Conservation (phyloP, 257 asterid species). For the Gentiana straminea region DNA sequence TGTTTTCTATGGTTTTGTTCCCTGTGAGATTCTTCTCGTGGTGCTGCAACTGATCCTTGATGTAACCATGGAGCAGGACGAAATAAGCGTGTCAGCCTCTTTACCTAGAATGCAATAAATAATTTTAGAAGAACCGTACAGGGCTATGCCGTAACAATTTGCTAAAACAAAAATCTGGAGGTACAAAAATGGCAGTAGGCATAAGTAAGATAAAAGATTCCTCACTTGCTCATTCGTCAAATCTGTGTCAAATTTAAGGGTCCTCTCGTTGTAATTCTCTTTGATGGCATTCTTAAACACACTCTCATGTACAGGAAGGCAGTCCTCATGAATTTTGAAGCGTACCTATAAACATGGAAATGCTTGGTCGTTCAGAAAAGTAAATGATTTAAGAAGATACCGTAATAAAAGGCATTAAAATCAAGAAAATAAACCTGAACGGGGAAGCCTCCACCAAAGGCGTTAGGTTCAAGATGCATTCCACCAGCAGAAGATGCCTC, state of each 20-base stretch:
- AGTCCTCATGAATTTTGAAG: slow-evolving; percentile 45
- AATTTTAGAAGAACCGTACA: slow-evolving; percentile 5
- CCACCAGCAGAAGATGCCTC: slow-evolving; percentile 89
- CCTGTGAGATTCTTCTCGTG: slow-evolving; percentile 16
- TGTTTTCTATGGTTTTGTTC: slow-evolving; percentile 17
- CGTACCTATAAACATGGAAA: slow-evolving; percentile 36
- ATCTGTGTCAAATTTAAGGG: slow-evolving; percentile 65
- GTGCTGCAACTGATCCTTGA: background rate
- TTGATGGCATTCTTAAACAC: slow-evolving; percentile 65
- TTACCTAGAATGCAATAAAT: slow-evolving; percentile 36
- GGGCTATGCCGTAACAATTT: slow-evolving; percentile 1
- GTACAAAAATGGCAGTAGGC: background rate
- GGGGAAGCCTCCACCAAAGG: slow-evolving; percentile 82
- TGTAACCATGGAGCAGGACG: slow-evolving; percentile 39
- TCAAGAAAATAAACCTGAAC: slow-evolving; percentile 53
- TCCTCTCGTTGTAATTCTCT: slow-evolving; percentile 64
- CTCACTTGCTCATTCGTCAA: slow-evolving; percentile 62
- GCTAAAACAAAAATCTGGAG: background rate
- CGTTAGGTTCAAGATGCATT: slow-evolving; percentile 76
- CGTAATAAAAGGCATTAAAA: too few species aligned
- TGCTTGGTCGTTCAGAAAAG: too few species aligned
- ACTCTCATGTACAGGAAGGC: slow-evolving; percentile 74
- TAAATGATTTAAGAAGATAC: too few species aligned
- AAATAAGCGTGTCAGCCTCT: slow-evolving; percentile 37
- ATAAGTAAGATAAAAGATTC: background rate